phyloP scores from a whole-genome alignment of 345 rosid species.

The Eucalyptus polybractea region DNA sequence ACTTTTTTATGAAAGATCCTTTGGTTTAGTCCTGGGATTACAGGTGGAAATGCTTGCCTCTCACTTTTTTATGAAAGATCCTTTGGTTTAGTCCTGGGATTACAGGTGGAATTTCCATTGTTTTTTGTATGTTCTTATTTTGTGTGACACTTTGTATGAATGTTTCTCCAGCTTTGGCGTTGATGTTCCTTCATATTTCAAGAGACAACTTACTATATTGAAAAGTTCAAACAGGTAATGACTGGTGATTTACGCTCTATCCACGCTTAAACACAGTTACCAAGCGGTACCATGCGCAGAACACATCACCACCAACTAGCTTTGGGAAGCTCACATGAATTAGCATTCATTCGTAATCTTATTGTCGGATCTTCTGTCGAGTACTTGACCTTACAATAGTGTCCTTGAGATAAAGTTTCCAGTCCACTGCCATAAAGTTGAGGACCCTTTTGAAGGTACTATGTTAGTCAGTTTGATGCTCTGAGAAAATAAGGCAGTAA shows the following conservation, averaged over 20 bases:
- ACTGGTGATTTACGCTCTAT: neutral
- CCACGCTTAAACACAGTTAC: neutral
- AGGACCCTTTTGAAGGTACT: slow-evolving; percentile 10
- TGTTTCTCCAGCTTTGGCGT: neutral
- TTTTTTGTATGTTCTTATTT: neutral
- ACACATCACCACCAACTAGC: neutral
- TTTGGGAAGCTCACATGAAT: neutral
- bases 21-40: neutral
- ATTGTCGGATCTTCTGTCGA: neutral
- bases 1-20: neutral
- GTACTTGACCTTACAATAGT: neutral
- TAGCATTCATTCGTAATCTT: neutral
- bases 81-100: neutral
- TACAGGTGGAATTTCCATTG: neutral
- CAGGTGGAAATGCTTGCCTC: neutral
- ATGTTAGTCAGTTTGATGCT: slow-evolving; percentile 4
- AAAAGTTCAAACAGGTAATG: neutral
- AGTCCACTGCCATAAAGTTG: neutral
- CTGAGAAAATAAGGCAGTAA: neutral
- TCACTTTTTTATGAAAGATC: neutral
- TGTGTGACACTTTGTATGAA: neutral
- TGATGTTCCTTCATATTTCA: neutral
- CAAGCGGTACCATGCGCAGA: neutral
- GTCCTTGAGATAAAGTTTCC: neutral
- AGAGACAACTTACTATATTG: neutral